phyloP scores from a whole-genome alignment of 176 grass and related monocot genomes.

The Oryza punctata region DNA sequence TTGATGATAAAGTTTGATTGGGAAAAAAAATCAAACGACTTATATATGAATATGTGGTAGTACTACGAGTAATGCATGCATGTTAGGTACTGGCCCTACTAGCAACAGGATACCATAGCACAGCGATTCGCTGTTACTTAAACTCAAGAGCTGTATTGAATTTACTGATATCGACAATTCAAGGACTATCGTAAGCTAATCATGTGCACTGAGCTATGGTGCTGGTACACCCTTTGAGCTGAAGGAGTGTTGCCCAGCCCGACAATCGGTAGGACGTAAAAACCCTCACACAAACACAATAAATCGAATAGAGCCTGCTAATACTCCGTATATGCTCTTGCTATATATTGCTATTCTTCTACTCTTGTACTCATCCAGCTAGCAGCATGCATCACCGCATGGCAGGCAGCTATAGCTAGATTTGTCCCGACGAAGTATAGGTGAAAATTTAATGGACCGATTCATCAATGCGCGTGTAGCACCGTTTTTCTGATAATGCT shows the following conservation, averaged over 20 bases:
- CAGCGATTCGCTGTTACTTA: too few species aligned
- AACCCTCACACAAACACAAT: too few species aligned
- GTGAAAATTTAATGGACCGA: background rate
- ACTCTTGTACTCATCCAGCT: background rate
- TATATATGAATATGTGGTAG: too few species aligned
- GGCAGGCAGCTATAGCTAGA: background rate
- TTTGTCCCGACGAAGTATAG: background rate
- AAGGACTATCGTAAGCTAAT: background rate
- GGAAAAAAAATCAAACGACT: too few species aligned
- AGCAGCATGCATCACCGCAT: too few species aligned
- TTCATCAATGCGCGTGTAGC: background rate
- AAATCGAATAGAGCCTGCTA: too few species aligned
- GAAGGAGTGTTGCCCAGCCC: background rate
- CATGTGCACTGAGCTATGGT: background rate
- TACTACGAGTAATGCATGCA: background rate
- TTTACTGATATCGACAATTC: background rate
- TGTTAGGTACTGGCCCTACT: background rate
- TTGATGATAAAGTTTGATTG: too few species aligned
- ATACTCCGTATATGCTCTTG: background rate
- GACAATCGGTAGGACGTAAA: background rate
- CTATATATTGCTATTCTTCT: background rate
- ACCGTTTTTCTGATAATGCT: background rate
- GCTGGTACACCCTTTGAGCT: background rate
- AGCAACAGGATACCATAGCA: too few species aligned
- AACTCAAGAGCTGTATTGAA: background rate